Conservation (phyloP, 352 stramenopile genomes). For the Albugo laibachii region DNA sequence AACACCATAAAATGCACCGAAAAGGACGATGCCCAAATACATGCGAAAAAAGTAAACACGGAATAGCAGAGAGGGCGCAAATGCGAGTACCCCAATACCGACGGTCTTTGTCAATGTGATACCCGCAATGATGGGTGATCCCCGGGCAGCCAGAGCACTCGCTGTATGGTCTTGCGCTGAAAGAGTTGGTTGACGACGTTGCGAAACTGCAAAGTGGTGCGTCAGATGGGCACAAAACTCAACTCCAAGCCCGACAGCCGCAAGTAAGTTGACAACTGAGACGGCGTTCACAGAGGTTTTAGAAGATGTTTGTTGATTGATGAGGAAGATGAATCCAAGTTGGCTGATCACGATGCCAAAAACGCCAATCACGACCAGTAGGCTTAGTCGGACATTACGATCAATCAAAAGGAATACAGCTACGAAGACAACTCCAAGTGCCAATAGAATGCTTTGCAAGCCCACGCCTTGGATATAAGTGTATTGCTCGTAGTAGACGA, state of each 20-base stretch:
- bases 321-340: slow-evolving; percentile 64
- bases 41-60: slow-evolving; percentile 87
- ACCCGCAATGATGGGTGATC: slow-evolving; percentile 71
- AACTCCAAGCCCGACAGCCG: slow-evolving; percentile 68
- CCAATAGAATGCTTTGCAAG: slow-evolving; percentile 66
- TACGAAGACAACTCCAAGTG: slow-evolving; percentile 58
- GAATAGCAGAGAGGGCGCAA: slow-evolving; percentile 82
- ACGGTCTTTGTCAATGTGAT: slow-evolving; percentile 87
- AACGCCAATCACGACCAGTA: slow-evolving; percentile 55
- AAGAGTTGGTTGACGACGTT: slow-evolving; percentile 5
- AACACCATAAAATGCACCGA: slow-evolving; percentile 74
- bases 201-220: slow-evolving; percentile 44
- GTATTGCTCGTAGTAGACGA: slow-evolving; percentile 87
- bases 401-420: slow-evolving; percentile 64
- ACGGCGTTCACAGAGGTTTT: slow-evolving; percentile 79
- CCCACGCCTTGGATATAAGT: slow-evolving; percentile 79
- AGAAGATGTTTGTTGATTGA: slow-evolving; percentile 25
- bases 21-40: slow-evolving; percentile 76
- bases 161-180: slow-evolving; percentile 18
- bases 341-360: slow-evolving; percentile 59
- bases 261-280: slow-evolving; percentile 79
- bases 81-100: slow-evolving; percentile 74
- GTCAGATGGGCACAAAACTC: slow-evolving; percentile 82
- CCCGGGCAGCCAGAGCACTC: slow-evolving; percentile 51
- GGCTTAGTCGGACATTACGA: slow-evolving; percentile 30